phyloP scores from a whole-genome alignment of 73 alveolate genomes.

The Symbiodinium pilosum region DNA sequence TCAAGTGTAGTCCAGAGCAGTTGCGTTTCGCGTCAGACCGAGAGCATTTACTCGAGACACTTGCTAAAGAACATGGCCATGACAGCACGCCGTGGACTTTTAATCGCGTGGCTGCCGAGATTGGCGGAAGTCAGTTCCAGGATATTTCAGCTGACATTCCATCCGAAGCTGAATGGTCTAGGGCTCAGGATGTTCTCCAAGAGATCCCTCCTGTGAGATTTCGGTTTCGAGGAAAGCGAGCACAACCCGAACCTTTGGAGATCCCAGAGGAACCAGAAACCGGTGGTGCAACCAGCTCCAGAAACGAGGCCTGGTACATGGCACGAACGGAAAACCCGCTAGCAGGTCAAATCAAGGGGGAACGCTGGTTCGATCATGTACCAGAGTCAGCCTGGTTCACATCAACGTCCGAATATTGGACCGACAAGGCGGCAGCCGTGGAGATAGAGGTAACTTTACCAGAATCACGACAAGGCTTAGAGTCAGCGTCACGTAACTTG shows the following conservation, averaged over 20 bases:
- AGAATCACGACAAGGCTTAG: background rate
- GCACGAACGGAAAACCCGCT: too few species aligned
- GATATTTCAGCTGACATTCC: background rate
- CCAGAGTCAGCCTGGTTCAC: background rate
- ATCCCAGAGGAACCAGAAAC: background rate
- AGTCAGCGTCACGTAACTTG: background rate
- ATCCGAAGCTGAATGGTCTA: background rate
- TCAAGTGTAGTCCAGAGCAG: constrained; percentile 20
- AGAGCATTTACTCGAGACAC: background rate
- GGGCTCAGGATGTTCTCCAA: background rate
- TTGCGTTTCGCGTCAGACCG: background rate
- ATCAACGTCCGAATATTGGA: background rate
- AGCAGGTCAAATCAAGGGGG: too few species aligned
- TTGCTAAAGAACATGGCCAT: background rate
- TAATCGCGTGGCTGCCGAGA: background rate
- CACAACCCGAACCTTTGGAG: background rate
- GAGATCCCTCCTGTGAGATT: background rate
- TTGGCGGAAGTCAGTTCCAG: background rate
- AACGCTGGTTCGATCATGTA: background rate
- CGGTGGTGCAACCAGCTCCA: background rate
- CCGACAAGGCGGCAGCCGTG: background rate
- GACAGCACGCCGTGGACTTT: background rate
- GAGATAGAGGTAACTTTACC: background rate
- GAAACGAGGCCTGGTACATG: too few species aligned
- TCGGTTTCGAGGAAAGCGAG: background rate